Evolutionary conservation across 2,329 filamentous ascomycete genomes (phyloP).

Genomic region (Pseudocercospora cruenta): DNA sequence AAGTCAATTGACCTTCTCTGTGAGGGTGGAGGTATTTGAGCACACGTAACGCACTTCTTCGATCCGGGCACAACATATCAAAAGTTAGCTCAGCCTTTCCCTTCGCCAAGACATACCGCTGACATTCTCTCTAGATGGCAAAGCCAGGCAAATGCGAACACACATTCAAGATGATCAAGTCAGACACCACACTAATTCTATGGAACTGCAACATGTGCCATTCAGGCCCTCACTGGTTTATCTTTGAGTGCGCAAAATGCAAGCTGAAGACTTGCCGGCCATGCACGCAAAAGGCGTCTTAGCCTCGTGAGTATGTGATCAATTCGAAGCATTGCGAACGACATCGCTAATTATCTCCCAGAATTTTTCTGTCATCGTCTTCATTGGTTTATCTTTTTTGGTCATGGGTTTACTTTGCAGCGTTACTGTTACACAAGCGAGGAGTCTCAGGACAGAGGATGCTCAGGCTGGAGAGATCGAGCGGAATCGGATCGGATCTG

Average conservation of each 20-base stretch:
- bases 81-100: neutral
- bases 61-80: neutral
- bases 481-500: slow-evolving; percentile 11
- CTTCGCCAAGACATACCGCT: neutral
- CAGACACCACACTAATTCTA: slow-evolving; percentile 54
- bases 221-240: slow-evolving; percentile 55
- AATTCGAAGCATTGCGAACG: neutral
- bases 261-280: slow-evolving; percentile 56
- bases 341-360: neutral
- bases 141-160: slow-evolving; percentile 54
- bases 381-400: slow-evolving; percentile 13
- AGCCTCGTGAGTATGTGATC: neutral
- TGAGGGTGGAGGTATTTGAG: neutral
- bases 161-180: slow-evolving; percentile 56
- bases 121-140: slow-evolving; percentile 44
- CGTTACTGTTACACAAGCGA: slow-evolving; percentile 34
- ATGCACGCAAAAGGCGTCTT: slow-evolving; percentile 50
- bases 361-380: neutral
- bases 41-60: neutral
- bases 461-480: slow-evolving; percentile 8
- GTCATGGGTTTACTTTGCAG: slow-evolving; percentile 31
- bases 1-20: slow-evolving; percentile 10
- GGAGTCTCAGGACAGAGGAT: slow-evolving; percentile 30
- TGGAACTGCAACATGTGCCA: slow-evolving; percentile 59
- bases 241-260: slow-evolving; percentile 56